Evolutionary conservation across 345 rosid genomes (phyloP).

Genomic region (Hibiscus tridactylites): DNA sequence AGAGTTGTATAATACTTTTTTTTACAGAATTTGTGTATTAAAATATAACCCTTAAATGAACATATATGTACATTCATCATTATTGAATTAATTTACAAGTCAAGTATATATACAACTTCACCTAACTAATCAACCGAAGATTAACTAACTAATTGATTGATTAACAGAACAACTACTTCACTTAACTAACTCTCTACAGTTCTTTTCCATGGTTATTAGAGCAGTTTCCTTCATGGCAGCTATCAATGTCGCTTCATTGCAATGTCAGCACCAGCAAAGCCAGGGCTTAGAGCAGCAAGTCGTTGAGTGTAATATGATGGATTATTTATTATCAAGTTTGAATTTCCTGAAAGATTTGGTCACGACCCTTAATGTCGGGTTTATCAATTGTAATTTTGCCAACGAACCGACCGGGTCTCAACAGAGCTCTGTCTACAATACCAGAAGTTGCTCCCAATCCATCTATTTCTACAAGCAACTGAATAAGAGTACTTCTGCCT

Average conservation of each 20-base stretch:
- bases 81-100: too few species aligned
- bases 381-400: conserved; percentile 36
- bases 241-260: conserved; percentile 48
- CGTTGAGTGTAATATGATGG: conserved; percentile 30
- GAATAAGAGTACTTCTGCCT: conserved; percentile 32
- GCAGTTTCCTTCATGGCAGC: conserved; percentile 38
- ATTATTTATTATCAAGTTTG: conserved; percentile 32
- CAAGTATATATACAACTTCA: too few species aligned
- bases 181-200: too few species aligned
- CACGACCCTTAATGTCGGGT: conserved; percentile 43
- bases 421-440: conserved; percentile 40
- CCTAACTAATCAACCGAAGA: too few species aligned
- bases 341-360: conserved; percentile 41
- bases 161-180: too few species aligned
- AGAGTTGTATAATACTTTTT: too few species aligned
- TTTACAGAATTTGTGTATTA: too few species aligned
- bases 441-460: conserved; percentile 55
- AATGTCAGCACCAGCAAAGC: conserved; percentile 33
- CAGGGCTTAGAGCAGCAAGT: conserved; percentile 48
- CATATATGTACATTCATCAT: too few species aligned
- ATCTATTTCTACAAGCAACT: conserved; percentile 54
- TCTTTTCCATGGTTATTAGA: conserved; percentile 25
- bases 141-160: too few species aligned
- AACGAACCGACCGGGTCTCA: conserved; percentile 50
- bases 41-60: too few species aligned